A percentile compares a stretch with the other conserved stretches of the same genome.
These are phyloP conservation scores for Phytophthora hybrid DNA, from an alignment of 352 stramenopile species.

Conservation along the genomic window DNA sequence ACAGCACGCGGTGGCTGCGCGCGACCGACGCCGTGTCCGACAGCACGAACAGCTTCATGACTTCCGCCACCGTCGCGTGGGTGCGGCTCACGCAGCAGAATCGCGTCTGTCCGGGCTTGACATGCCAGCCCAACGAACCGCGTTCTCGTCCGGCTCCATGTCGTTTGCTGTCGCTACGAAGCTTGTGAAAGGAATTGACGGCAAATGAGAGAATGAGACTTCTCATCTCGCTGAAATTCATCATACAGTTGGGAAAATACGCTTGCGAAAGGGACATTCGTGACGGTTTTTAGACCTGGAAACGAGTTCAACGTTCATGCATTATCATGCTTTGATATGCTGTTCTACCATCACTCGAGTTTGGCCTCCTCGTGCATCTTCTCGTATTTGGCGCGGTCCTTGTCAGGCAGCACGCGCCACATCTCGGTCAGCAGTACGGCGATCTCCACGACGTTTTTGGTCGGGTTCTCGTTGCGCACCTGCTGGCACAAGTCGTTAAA, in stretches of 20 bases:
- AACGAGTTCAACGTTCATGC: too few relatives aligned
- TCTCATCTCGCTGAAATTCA: too few relatives aligned
- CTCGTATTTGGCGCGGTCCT: slow-evolving; percentile 93
- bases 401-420: slow-evolving; percentile 91
- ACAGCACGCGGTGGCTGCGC: too few relatives aligned
- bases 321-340: too few relatives aligned
- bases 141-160: slow-evolving; percentile 35
- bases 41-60: too few relatives aligned
- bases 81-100: too few relatives aligned
- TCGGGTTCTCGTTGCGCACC: slow-evolving; percentile 93
- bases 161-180: neutral
- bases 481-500: slow-evolving; percentile 93
- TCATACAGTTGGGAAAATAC: neutral
- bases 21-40: too few relatives aligned
- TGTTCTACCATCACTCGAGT: slow-evolving; percentile 48
- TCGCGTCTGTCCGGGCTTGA: too few relatives aligned
- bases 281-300: too few relatives aligned
- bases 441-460: slow-evolving; percentile 95
- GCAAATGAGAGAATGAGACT: slow-evolving; percentile 20
- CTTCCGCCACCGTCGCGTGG: too few relatives aligned
- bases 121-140: too few relatives aligned
- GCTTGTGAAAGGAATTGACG: neutral
- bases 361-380: slow-evolving; percentile 90
- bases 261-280: neutral
- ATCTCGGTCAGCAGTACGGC: slow-evolving; percentile 79